phyloP scores from a whole-genome alignment of 1,284 basidiomycete genomes.

The Cystobasidium slooffiae region DNA sequence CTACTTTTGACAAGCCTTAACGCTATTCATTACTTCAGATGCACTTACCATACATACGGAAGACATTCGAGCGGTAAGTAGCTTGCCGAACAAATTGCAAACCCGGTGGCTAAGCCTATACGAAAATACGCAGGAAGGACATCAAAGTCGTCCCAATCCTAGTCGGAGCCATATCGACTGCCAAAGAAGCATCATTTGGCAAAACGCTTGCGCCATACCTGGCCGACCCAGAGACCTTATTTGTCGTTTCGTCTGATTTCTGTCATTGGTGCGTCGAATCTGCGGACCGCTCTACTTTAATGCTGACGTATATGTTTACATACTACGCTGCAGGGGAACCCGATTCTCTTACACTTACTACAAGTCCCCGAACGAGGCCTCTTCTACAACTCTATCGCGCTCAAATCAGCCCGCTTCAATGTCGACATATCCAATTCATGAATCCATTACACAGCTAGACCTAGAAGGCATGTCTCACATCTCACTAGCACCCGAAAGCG shows the following conservation, averaged over 20 bases:
- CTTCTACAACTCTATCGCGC: conserved; percentile 62
- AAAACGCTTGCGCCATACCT: conserved; percentile 78
- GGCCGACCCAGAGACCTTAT: conserved; percentile 74
- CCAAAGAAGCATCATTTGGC: conserved; percentile 69
- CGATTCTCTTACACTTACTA: conserved; percentile 91
- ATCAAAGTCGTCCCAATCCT: conserved; percentile 88
- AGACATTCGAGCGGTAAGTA: conserved; percentile 76
- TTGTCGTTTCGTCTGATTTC: conserved; percentile 93
- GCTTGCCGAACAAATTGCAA: neutral
- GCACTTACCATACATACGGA: conserved; percentile 88
- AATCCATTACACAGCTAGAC: conserved; percentile 76
- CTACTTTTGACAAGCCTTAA: neutral
- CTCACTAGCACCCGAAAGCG: conserved; percentile 63
- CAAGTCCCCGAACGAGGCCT: conserved; percentile 67
- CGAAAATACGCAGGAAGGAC: conserved; percentile 62
- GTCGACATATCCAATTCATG: conserved; percentile 64
- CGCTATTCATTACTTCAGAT: neutral
- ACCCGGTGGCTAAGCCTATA: neutral
- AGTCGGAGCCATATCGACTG: conserved; percentile 76
- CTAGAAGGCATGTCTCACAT: conserved; percentile 76
- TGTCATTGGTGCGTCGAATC: conserved; percentile 81
- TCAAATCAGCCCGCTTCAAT: conserved; percentile 59
- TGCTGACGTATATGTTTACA: neutral
- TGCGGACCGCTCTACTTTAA: neutral
- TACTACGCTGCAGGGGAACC: conserved; percentile 68